Percentiles rank a stretch among this genome's conserved stretches.
These are phyloP conservation scores for Zygosaccharomyces pseudobailii DNA, from an alignment of 1,139 yeast species.

Conservation along the genomic window DNA sequence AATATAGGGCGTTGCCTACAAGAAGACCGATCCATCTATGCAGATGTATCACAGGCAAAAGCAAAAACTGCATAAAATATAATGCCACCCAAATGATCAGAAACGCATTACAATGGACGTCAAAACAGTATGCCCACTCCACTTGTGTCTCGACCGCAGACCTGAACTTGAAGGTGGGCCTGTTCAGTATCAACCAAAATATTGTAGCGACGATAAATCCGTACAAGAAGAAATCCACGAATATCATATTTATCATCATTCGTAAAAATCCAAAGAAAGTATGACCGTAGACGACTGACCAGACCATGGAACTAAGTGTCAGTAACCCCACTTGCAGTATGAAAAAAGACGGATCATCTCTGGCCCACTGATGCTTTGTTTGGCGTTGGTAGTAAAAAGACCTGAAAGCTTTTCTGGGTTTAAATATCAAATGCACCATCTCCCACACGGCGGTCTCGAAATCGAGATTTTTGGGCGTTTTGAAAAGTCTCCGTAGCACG, in stretches of 20 bases:
- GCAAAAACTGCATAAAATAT: conserved; percentile 69
- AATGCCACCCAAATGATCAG: conserved; percentile 73
- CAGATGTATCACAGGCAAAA: conserved; percentile 65
- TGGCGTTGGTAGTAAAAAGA: conserved; percentile 75
- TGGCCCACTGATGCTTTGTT: conserved; percentile 66
- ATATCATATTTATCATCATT: conserved; percentile 75
- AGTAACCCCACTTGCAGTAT: conserved; percentile 62
- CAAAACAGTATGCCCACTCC: conserved; percentile 95
- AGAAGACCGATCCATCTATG: conserved; percentile 61
- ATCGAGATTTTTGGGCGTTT: conserved; percentile 71
- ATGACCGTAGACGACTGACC: conserved; percentile 84
- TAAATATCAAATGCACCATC: conserved; percentile 62
- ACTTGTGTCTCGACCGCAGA: conserved; percentile 49
- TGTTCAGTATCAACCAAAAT: conserved; percentile 69
- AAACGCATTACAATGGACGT: conserved; percentile 86
- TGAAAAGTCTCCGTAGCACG: conserved; percentile 48
- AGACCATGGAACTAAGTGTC: conserved; percentile 72
- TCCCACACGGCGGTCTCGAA: conserved; percentile 95
- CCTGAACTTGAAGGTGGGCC: conserved; percentile 44
- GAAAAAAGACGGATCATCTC: conserved; percentile 90
- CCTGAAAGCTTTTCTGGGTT: conserved; percentile 78
- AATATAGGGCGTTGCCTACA: conserved; percentile 73
- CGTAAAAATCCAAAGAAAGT: conserved; percentile 53
- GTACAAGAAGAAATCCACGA: conserved; percentile 68
- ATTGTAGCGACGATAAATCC: conserved; percentile 67